Evolutionary conservation across 1,284 basidiomycete species (phyloP).

Genomic region (Ceratobasidium sp.): DNA sequence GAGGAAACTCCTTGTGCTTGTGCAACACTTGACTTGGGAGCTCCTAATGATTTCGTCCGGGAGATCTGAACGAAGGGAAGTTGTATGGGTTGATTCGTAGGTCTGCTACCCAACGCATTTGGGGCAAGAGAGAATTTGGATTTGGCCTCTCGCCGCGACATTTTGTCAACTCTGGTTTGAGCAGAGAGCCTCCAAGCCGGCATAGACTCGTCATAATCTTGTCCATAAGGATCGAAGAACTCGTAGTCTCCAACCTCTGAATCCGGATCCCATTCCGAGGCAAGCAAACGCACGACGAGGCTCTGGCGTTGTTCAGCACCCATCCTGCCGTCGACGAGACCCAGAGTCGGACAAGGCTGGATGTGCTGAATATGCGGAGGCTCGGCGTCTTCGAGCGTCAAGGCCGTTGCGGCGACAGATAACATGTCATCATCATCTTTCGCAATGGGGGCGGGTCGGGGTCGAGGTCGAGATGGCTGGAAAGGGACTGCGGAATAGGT

Average conservation of each 20-base stretch:
- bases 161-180: constrained; percentile 32
- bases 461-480: constrained; percentile 48
- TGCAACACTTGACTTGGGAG: not conserved
- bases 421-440: constrained; percentile 59
- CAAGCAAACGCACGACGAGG: constrained; percentile 67
- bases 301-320: constrained; percentile 33
- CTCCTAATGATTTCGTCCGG: not conserved
- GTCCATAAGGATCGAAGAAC: constrained; percentile 65
- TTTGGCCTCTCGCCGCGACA: constrained; percentile 1
- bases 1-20: not conserved
- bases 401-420: constrained; percentile 60
- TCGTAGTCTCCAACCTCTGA: constrained; percentile 62
- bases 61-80: constrained; percentile 25
- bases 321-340: constrained; percentile 42
- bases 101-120: constrained; percentile 1
- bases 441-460: constrained; percentile 48
- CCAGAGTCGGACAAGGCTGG: constrained; percentile 63
- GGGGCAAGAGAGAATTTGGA: constrained; percentile 3
- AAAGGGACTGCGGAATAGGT: constrained; percentile 64
- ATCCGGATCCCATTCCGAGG: constrained; percentile 73
- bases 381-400: constrained; percentile 62
- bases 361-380: constrained; percentile 67
- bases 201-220: constrained; percentile 22
- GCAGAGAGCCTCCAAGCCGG: constrained; percentile 35
- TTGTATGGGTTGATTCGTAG: not conserved